Base-by-base conservation (phyloP, 192 early-diverging fungal genomes). In the Jimgerdemannia lactiflua region DNA sequence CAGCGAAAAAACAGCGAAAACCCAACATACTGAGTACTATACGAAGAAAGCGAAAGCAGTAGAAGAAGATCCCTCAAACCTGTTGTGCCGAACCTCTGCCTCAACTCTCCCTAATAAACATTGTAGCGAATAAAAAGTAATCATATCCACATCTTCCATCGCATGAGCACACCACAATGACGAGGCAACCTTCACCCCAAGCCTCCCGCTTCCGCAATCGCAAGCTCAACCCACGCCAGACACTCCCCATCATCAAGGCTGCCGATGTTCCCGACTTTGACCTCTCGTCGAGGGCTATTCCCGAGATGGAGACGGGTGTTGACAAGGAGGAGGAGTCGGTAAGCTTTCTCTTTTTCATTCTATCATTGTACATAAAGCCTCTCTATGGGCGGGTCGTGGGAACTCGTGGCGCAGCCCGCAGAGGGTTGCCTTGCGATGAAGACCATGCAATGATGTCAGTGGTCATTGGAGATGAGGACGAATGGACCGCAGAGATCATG, bases 271-370 rank as follows among this genome's bases (percentile, higher is more conserved):
- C 89, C 42, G 96, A 97, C 83, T 85, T 97, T 43, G 94, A 95
- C 71, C 86, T 91, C 41, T 78, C 86, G n/a, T 87, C 89, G 64
- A 80, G 91, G 19, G 80, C 88, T 42, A 85, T 91, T 10, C 85
- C 90, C 39, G 82, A 88, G 73, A 89, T 94, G 64, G 94, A 94
- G 70, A 99, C 96, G 10, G 97, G 97, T 75, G 97, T 99, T 4
- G 96, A 98, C 77, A 98, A 99, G 81, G 97, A 97, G 76, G 97
- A 99, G 79, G 91, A 94, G 84, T 94, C 93, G 74, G 71, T 90
- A 83, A 49, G 71, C 19, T 84, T 80, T 79, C 77, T 39, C 6
- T 41, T 68, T 68, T 68, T 18, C 49, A 6, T 59, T 59, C 49
- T 29, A 59, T 59, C 49, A 59, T 59, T 59, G 49, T 29, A 29